Base-by-base conservation (phyloP, 768 basidiomycete species). In the Suillus placidus region DNA sequence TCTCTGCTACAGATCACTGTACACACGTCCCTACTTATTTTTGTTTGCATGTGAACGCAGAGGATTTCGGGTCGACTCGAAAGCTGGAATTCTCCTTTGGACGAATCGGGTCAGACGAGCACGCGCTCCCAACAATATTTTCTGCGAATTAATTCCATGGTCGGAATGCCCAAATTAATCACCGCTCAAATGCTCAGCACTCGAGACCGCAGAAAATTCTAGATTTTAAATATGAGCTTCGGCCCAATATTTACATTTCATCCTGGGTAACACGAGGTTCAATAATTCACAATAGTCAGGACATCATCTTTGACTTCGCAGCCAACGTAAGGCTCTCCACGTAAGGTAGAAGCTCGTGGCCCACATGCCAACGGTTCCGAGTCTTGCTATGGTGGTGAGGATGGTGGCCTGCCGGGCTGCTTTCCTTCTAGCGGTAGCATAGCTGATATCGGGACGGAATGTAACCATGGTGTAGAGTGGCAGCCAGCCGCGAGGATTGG, bases 391-490 rank as follows among this genome's bases (percentile, higher is more conserved):
- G 60, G 77, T 73, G 61, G 80, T 76, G 67, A 98, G 79, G 62
- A 93, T 82, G 37, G 74, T 76, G n/a, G 84, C 80, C 79, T 99
- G 97, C 74, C 83, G 80, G 66, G 78, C 81, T 64, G 90, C 90
- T 77, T 88, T 89, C 73, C 81, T 83, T 74, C 86, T 85, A 26
- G 90, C 96, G 60, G 87, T 88, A 64, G 89, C 88, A 74, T 99
- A 99, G 75, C 89, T 90, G 71, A 99, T 87, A 78, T 99, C 97
- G 60, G 95, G 94, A 49, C 97, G 87, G 81, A 99, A 99, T 52
- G 97, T 98, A 69, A 97, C 91, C 96, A 99, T 97, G 40, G 94
- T 94, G 78, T 99, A 99, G 60, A 97, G 83, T 64, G 94, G 92
- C 61, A 95, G 84, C 96, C 96, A 98, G 43, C 93, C 95, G 68